Conservation (phyloP, 306 rosid species). For the Hippophae tibetana region DNA sequence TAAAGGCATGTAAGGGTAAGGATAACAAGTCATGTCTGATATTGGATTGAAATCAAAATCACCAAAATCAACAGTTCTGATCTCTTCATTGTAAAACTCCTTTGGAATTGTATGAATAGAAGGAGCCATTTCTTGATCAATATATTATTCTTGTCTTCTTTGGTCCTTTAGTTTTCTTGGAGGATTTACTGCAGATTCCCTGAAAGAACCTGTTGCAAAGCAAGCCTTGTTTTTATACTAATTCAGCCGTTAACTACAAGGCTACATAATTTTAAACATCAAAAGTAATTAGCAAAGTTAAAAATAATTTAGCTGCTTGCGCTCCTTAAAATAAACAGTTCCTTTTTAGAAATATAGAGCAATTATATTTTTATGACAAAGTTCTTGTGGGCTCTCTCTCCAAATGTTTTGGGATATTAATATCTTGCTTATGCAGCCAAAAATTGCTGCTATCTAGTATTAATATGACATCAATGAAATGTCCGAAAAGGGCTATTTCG, state of each 20-base stretch:
- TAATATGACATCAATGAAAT: slow-evolving; percentile 2
- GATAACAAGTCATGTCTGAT: slow-evolving; percentile 20
- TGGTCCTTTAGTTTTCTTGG: slow-evolving; percentile 5
- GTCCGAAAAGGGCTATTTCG: background rate
- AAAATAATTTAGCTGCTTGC: slow-evolving; percentile 1
- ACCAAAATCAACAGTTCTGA: background rate
- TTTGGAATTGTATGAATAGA: slow-evolving; percentile 17
- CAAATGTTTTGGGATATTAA: slow-evolving; percentile 13
- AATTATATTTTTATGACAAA: background rate
- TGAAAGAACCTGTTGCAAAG: slow-evolving; percentile 17
- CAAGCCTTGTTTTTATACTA: slow-evolving; percentile 16
- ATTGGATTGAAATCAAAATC: slow-evolving; percentile 4
- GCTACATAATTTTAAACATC: background rate
- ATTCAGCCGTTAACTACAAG: background rate
- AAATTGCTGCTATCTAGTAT: background rate
- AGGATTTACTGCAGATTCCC: slow-evolving; percentile 34
- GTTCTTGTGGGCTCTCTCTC: background rate
- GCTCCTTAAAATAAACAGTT: slow-evolving; percentile 1
- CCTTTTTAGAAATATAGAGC: background rate
- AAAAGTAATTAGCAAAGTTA: background rate
- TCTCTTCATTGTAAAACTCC: slow-evolving; percentile 18
- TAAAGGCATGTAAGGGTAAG: slow-evolving; percentile 15
- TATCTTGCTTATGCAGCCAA: background rate
- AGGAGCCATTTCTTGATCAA: slow-evolving; percentile 23
- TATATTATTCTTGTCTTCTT: background rate